phyloP scores from a whole-genome alignment of 331 rosid genomes.

The Malus hybrid region DNA sequence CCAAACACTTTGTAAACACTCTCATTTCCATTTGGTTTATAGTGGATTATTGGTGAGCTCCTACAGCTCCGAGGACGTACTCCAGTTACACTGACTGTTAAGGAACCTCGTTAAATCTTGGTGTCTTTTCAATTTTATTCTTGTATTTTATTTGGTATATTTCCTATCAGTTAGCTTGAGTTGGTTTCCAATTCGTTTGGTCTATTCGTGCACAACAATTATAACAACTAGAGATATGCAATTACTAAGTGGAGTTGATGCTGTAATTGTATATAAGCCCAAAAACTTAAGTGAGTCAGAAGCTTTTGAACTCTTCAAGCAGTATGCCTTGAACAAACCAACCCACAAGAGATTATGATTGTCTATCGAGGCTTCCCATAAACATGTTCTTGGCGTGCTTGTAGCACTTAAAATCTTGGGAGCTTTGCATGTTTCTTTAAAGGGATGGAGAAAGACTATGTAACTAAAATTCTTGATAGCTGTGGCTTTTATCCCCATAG shows the following conservation, averaged over 20 bases:
- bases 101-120: no score
- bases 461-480: not conserved
- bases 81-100: no score
- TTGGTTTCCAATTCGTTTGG: no score
- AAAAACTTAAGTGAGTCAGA: not conserved
- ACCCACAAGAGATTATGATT: not conserved
- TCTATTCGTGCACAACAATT: no score
- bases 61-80: fast-evolving
- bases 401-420: conserved; percentile 1
- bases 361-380: not conserved
- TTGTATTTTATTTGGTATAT: no score
- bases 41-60: no score
- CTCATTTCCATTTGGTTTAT: no score
- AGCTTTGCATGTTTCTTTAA: not conserved
- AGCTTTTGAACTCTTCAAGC: not conserved
- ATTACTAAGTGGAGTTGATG: not conserved
- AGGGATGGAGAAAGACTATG: not conserved
- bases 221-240: no score
- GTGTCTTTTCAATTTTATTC: no score
- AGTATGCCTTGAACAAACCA: not conserved
- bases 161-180: no score
- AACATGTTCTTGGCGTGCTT: not conserved
- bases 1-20: not conserved
- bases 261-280: not conserved
- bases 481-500: not conserved